Evolutionary conservation across 768 basidiomycete species (phyloP), one percentile per base, ranked within the genome.

Genomic region (Auricularia cornea): DNA sequence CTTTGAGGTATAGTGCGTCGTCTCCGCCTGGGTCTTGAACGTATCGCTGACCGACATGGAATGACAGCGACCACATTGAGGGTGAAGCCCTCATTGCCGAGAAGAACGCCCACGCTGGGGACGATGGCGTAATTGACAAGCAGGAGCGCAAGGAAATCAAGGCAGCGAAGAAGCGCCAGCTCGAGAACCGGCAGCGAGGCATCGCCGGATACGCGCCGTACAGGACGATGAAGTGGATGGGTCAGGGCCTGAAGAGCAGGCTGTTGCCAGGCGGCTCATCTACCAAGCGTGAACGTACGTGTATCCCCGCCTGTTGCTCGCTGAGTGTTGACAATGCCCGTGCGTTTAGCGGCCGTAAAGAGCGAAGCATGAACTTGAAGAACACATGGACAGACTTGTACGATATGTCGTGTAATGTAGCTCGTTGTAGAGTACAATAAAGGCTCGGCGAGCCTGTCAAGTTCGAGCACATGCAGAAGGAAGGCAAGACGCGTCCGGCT

Each of bases 61-160:
- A 56, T 16, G 29, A 8, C 56, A 71, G 71, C 66, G 79, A 81
- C 59, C 78, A 77, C 63, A 71, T 81, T 35, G 81, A 82, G 69
- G 82, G 82, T 23, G 80, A 79, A 1, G 70, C 73, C 40, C 65
- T 78, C n/a, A 78, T 81, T 67, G 81, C 82, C 11, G 44, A 48
- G 44, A 48, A 48, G 44, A 48, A 48, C 60, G 81, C 80, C 11
- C 74, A 77, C 3, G 75, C 82, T 60, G 79, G 80, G 69, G 76
- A 78, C 67, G 66, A 77, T 10, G 82, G 82, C 68, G 68, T 74
- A 66, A 79, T 48, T 23, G 44, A 48, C 23, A 48, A 48, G 44
- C 44, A 48, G 44, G 44, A 48, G 44, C 44, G 44, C 44, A 48
- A 78, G 68, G 73, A 72, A 38, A 76, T 83, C 66, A 76, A 81